Base-by-base conservation (phyloP, 2,329 filamentous ascomycete species). In the Ophiosphaerella narmari region DNA sequence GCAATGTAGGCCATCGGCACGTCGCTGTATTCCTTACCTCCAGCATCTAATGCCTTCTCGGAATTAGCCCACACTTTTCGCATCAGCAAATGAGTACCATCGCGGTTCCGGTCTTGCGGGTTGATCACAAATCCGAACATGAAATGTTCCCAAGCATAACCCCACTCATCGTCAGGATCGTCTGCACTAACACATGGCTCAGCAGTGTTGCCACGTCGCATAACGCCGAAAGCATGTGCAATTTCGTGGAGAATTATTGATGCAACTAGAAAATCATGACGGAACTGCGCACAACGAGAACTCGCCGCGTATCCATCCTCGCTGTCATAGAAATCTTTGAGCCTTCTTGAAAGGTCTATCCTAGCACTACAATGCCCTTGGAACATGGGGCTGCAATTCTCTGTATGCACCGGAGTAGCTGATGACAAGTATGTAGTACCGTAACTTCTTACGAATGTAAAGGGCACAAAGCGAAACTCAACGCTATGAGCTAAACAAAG, bases 141-240 rank as follows among this genome's bases (percentile, higher is more conserved):
- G 53, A 68, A 70, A 39, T 68, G 62, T 46, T 74, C 71, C 69
- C 70, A 74, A n/a, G 67, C 63, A 39, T 54, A 66, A 12, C 71
- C 71, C 57, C 62, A 66, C 40, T 74, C 71, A 2, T 56, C 52
- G 5, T 58, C 57, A 3, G 66, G 68, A 48, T 63, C 61, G 14
- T 68, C 54, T 11, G 50, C 44, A 9, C 52, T 46, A 21, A 70
- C 60, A 35, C 49, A 57, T 24, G 68, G 65, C 52, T 74, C 71
- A 4, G 35, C 31, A 1, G 66, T 31, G 21, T 64, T 43, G 24
- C 68, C 68, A 31, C 67, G 60, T 35, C 60, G 55, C 63, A 72
- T 62, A 13, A 70, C 57, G 14, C 70, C 67, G 23, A 72, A 51
- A 23, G 70, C 69, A 56, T 74, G 71, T 3, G 60, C 56, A 24